Evolutionary conservation across 768 basidiomycete genomes (phyloP).

Genomic region (Gloeopeniophorella convolvens): DNA sequence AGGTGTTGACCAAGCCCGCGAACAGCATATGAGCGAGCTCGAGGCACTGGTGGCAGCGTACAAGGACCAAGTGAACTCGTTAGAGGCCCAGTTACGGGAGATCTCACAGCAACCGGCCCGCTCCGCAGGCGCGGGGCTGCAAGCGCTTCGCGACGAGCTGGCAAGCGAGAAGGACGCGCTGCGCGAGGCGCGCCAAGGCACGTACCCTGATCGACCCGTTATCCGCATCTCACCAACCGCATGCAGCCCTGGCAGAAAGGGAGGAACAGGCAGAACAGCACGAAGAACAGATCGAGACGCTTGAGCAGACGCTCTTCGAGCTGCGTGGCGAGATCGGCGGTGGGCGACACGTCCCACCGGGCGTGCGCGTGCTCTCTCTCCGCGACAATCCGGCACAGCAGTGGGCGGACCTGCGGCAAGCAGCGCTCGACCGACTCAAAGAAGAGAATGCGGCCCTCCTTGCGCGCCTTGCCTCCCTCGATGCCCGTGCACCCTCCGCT

Average conservation of each 20-base stretch:
- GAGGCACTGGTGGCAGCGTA: conserved; percentile 51
- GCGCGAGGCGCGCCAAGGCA: conserved; percentile 38
- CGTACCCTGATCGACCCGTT: neutral
- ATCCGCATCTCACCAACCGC: neutral
- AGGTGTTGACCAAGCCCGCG: conserved; percentile 32
- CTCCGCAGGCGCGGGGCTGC: conserved; percentile 23
- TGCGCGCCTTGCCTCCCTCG: conserved; percentile 55
- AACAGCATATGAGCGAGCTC: conserved; percentile 45
- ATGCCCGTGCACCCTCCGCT: conserved; percentile 25
- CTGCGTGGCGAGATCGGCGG: conserved; percentile 68
- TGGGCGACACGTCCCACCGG: conserved; percentile 69
- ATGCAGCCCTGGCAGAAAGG: conserved; percentile 40
- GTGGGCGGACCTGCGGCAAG: conserved; percentile 72
- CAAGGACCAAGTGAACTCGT: conserved; percentile 40
- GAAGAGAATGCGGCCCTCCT: conserved; percentile 82
- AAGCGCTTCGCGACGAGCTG: conserved; percentile 37
- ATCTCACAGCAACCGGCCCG: conserved; percentile 32
- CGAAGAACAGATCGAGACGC: conserved; percentile 52
- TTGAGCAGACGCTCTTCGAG: conserved; percentile 76
- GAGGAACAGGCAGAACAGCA: conserved; percentile 33
- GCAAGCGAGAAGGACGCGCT: conserved; percentile 29
- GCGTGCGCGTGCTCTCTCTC: conserved; percentile 61
- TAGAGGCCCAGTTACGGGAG: conserved; percentile 44
- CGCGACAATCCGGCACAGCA: conserved; percentile 76
- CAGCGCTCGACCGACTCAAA: conserved; percentile 67